Percentiles rank a stretch among this genome's conserved stretches.
phyloP scores from a whole-genome alignment of 2,329 filamentous ascomycete genomes.

The Ophiostoma australiae region DNA sequence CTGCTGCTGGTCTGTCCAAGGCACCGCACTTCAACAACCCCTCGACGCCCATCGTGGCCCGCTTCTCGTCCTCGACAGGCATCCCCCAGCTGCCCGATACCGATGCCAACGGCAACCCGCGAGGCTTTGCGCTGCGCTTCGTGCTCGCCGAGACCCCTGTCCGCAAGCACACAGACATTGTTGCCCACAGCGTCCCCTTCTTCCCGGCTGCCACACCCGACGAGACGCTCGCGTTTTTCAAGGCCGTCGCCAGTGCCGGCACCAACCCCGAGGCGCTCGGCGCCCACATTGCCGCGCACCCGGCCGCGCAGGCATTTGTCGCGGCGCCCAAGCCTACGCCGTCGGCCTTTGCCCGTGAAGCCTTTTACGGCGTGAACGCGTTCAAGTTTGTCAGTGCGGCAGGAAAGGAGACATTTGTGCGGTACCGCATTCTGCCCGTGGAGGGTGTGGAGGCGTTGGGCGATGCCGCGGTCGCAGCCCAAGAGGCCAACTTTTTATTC shows the following conservation, averaged over 20 bases:
- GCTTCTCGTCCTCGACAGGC: constrained; percentile 50
- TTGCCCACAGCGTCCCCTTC: constrained; percentile 47
- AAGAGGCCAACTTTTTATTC: constrained; percentile 43
- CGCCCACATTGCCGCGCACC: constrained; percentile 43
- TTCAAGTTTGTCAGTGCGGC: constrained; percentile 41
- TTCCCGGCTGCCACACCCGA: constrained; percentile 51
- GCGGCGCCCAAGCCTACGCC: constrained; percentile 47
- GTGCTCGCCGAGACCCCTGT: constrained; percentile 38
- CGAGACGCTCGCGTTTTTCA: constrained; percentile 48
- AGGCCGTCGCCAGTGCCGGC: constrained; percentile 37
- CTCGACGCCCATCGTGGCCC: constrained; percentile 43
- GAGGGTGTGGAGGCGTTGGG: constrained; percentile 39
- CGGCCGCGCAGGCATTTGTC: constrained; percentile 46
- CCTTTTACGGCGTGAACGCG: constrained; percentile 47
- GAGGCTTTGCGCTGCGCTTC: constrained; percentile 48
- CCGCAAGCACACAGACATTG: constrained; percentile 51
- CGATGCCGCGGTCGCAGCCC: constrained; percentile 37
- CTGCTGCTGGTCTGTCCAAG: constrained; percentile 41
- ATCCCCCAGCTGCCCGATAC: constrained; percentile 47
- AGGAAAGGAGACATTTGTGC: constrained; percentile 42
- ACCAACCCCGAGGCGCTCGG: constrained; percentile 36
- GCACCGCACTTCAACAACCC: constrained; percentile 46
- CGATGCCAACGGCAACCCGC: constrained; percentile 44
- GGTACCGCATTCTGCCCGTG: constrained; percentile 47
- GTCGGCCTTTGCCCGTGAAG: constrained; percentile 44